Percentiles rank a stretch among this genome's conserved stretches.
Conservation (phyloP, 2,329 filamentous ascomycete species). For the Sclerotinia minor region DNA sequence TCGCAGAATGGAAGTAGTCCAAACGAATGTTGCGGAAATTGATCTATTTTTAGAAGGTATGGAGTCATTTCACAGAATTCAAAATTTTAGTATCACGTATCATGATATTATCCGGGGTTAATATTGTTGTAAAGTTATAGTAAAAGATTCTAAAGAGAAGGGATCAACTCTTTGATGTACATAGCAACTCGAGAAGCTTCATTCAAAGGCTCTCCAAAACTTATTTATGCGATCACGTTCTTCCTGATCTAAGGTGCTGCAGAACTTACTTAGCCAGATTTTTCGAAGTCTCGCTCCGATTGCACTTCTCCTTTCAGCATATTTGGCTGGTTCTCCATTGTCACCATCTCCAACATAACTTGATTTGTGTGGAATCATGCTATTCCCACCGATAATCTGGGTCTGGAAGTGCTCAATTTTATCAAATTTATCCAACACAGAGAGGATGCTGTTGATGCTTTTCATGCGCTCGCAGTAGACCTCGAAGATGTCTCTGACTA, state of each 20-base stretch:
- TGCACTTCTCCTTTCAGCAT: background rate
- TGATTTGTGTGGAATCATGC: no score
- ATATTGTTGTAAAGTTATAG: background rate
- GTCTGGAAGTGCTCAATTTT: background rate
- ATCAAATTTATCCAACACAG: background rate
- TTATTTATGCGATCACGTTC: background rate
- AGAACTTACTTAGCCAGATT: background rate
- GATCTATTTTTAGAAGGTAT: background rate
- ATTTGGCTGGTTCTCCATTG: background rate
- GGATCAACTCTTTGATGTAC: background rate
- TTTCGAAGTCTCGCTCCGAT: background rate
- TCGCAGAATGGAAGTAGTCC: no score
- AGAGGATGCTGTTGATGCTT: background rate
- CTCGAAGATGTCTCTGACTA: background rate
- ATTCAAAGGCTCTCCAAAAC: background rate
- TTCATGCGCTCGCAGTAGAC: background rate
- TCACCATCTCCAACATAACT: background rate
- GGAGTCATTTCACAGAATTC: background rate
- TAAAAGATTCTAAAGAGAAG: background rate
- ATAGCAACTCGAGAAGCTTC: background rate
- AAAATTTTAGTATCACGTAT: rapidly evolving
- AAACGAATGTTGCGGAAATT: background rate
- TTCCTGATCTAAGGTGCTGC: background rate
- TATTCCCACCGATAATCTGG: background rate
- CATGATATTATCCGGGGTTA: background rate